Conservation (phyloP, 352 stramenopile genomes). For the Phytopythium oedochilum region DNA sequence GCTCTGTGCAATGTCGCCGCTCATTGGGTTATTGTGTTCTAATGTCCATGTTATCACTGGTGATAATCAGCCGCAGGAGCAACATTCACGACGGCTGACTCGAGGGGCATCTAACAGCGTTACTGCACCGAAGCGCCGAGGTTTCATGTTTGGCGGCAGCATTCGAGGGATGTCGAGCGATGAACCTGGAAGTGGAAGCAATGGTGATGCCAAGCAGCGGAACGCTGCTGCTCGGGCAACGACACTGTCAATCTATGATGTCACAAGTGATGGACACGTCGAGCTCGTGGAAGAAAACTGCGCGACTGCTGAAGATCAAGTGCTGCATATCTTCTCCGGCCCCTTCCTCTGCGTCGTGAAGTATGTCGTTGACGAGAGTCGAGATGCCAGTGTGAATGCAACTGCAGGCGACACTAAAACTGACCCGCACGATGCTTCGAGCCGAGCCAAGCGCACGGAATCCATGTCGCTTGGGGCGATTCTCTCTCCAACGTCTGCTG, state of each 20-base stretch:
- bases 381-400: not conserved
- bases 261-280: constrained; percentile 30
- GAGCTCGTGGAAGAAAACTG: constrained; percentile 53
- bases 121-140: constrained; percentile 31
- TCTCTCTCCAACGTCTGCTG: constrained; percentile 19
- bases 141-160: constrained; percentile 68
- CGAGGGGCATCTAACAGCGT: constrained; percentile 30
- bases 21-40: not conserved
- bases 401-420: constrained; percentile 3
- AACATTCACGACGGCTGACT: constrained; percentile 31
- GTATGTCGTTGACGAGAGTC: constrained; percentile 27
- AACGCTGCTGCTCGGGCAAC: constrained; percentile 34
- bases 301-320: constrained; percentile 37
- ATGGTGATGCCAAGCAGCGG: constrained; percentile 25
- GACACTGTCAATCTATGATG: constrained; percentile 30
- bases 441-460: constrained; percentile 42
- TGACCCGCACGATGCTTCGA: constrained; percentile 27
- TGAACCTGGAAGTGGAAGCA: constrained; percentile 8
- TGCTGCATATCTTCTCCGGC: constrained; percentile 68
- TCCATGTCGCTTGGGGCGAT: constrained; percentile 47
- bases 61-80: constrained; percentile 46
- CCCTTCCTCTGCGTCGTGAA: constrained; percentile 62
- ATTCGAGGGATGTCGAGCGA: constrained; percentile 20
- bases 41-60: no score
- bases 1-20: not conserved